Conservation (phyloP, 108 stramenopile species). For the Pseudonitzschia delicatissima region DNA sequence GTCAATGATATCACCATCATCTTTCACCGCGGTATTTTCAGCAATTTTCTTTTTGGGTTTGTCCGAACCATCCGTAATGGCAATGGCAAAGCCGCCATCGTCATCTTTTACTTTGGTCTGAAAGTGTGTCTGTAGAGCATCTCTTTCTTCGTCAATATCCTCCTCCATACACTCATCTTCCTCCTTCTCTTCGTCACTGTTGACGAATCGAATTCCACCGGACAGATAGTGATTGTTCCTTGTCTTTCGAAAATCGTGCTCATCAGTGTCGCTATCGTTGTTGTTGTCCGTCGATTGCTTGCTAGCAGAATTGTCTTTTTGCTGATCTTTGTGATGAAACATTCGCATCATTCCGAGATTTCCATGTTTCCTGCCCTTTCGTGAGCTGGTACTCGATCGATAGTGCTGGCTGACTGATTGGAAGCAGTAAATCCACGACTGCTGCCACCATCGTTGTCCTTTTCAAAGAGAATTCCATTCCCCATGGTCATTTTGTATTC, state of each 20-base stretch:
- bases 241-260: slow-evolving; percentile 2
- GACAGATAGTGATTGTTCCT: background rate
- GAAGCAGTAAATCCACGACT: background rate
- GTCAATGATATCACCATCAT: background rate
- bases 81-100: slow-evolving; percentile 36
- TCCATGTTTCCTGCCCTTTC: background rate
- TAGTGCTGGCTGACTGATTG: background rate
- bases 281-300: background rate
- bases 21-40: background rate
- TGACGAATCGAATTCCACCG: background rate
- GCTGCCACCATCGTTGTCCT: slow-evolving; percentile 4
- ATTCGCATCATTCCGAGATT: slow-evolving; percentile 7
- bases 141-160: slow-evolving; percentile 4
- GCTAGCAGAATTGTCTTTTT: slow-evolving; percentile 7
- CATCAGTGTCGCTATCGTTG: background rate
- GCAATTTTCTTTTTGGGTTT: slow-evolving; percentile 22
- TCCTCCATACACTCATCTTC: background rate
- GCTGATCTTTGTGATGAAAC: background rate
- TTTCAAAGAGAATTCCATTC: slow-evolving; percentile 16
- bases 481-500: background rate
- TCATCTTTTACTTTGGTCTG: slow-evolving; percentile 2
- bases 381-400: background rate
- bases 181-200: background rate
- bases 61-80: slow-evolving; percentile 24
- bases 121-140: background rate